A percentile compares a stretch with the other conserved stretches of the same genome.
These are phyloP conservation scores for Parachaetomium inaequale DNA, from an alignment of 495 filamentous ascomycete genomes.

Conservation along the genomic window DNA sequence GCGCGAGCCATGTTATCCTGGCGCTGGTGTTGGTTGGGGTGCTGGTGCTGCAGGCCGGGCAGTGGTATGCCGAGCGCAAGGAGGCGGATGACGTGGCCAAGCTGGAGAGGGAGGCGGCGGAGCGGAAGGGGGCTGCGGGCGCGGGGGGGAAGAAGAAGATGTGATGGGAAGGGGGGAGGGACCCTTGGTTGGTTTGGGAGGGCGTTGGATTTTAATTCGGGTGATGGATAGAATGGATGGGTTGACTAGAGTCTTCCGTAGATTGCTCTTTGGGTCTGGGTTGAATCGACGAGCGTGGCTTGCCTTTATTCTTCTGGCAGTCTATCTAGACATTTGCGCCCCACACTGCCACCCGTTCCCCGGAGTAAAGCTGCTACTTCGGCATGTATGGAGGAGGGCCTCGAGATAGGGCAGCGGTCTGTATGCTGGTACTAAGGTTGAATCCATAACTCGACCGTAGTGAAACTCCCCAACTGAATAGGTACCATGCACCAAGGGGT, in stretches of 20 bases:
- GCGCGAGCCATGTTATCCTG: slow-evolving; percentile 94
- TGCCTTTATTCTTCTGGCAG: neutral
- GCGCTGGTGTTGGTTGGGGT: slow-evolving; percentile 89
- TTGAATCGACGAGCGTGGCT: neutral
- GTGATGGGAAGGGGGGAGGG: neutral
- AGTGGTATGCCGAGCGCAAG: slow-evolving; percentile 98
- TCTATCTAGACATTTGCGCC: neutral
- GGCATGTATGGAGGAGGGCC: too few species aligned
- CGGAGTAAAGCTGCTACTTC: too few species aligned
- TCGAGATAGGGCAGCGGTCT: too few species aligned
- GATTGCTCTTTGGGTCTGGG: neutral
- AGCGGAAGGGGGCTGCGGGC: neutral
- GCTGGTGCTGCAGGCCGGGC: slow-evolving; percentile 88
- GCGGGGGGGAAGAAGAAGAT: slow-evolving; percentile 16
- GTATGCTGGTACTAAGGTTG: too few species aligned
- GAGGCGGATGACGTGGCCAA: slow-evolving; percentile 67
- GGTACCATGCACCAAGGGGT: too few species aligned
- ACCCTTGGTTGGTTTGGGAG: neutral
- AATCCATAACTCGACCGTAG: too few species aligned
- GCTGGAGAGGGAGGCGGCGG: slow-evolving; percentile 14
- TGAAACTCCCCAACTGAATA: too few species aligned
- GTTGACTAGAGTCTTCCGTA: neutral
- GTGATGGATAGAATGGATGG: neutral
- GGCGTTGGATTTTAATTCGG: neutral
- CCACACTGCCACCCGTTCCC: too few species aligned